Evolutionary conservation across 176 grass and related monocot genomes (phyloP).

Genomic region (Microstegium vimineum): DNA sequence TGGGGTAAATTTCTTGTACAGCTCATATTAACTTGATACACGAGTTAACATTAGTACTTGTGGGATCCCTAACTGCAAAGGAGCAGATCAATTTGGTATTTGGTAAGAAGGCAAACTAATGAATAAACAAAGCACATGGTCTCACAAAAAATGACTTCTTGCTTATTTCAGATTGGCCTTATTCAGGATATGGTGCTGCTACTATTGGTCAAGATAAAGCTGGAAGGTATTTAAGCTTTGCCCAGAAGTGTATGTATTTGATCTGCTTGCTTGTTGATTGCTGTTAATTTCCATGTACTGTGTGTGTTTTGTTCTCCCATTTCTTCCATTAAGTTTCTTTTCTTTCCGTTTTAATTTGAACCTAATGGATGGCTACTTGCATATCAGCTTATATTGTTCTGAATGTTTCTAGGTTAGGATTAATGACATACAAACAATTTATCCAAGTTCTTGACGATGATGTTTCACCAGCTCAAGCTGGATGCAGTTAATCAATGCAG

Average conservation of each 20-base stretch:
- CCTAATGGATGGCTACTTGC: background rate
- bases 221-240: conserved; percentile 44
- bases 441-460: conserved; percentile 85
- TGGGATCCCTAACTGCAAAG: background rate
- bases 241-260: background rate
- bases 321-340: background rate
- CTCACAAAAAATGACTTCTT: background rate
- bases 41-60: background rate
- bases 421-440: conserved; percentile 90
- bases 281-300: background rate
- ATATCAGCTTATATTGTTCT: conserved; percentile 14
- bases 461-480: conserved; percentile 77
- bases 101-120: background rate
- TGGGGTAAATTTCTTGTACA: background rate
- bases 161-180: conserved; percentile 51
- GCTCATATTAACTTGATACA: background rate
- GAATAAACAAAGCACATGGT: background rate
- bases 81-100: background rate
- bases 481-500: conserved; percentile 40
- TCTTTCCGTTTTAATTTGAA: conserved; percentile 9
- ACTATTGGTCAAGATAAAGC: conserved; percentile 41
- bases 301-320: background rate
- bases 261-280: background rate
- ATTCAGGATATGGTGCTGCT: conserved; percentile 50
- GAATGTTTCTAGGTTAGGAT: conserved; percentile 59